Evolutionary conservation across 2,329 filamentous ascomycete species (phyloP).

Genomic region (Hypocrella siamensis): DNA sequence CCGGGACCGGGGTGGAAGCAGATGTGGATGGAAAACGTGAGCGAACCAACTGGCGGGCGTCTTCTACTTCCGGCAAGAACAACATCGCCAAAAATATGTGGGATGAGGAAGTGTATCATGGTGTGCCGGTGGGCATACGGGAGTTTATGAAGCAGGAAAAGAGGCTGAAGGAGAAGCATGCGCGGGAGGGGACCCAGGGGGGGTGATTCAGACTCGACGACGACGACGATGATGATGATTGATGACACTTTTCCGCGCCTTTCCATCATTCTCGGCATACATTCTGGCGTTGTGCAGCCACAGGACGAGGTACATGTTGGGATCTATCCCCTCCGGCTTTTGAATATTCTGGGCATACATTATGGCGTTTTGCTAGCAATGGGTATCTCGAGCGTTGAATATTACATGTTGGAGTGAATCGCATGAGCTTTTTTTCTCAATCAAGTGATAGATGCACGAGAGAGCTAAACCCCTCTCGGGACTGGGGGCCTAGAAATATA

Average conservation of each 20-base stretch:
- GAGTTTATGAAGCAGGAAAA: constrained; percentile 99
- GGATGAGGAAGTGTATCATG: constrained; percentile 57
- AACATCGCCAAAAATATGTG: constrained; percentile 35
- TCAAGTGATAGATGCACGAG: too few species aligned
- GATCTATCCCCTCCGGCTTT: too few species aligned
- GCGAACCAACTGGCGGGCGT: too few species aligned
- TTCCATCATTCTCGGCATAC: neutral
- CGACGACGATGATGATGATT: neutral
- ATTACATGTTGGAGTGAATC: too few species aligned
- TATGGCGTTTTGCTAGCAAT: neutral
- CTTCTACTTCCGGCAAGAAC: constrained; percentile 15
- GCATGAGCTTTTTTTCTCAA: too few species aligned
- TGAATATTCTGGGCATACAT: too few species aligned
- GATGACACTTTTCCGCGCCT: neutral
- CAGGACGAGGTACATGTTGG: too few species aligned
- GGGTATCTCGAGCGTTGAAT: too few species aligned
- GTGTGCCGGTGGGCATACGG: constrained; percentile 78
- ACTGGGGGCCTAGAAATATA: too few species aligned
- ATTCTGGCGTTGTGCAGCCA: too few species aligned
- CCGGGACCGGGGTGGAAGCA: constrained; percentile 47
- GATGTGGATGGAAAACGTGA: constrained; percentile 58
- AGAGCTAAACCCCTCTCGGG: too few species aligned
- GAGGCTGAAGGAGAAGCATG: constrained; percentile 62
- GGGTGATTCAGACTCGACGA: constrained; percentile 12
- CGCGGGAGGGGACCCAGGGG: constrained; percentile 33